Conservation (phyloP, 2,329 filamentous ascomycete genomes). For the Hymenotorrendiella dingleyae region DNA sequence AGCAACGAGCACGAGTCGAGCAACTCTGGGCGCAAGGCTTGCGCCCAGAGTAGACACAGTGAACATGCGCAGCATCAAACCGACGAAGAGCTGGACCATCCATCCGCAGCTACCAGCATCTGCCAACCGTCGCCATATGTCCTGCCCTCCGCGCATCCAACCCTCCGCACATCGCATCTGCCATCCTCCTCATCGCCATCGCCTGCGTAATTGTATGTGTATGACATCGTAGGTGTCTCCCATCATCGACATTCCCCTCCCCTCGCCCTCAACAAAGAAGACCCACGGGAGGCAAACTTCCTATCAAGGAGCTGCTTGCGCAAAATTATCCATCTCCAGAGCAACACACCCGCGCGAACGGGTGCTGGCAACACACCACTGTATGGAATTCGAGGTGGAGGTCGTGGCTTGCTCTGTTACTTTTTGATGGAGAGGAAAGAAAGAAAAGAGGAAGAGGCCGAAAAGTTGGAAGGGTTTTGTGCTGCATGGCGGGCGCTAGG, state of each 20-base stretch:
- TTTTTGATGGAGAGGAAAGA: constrained; percentile 54
- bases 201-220: background rate
- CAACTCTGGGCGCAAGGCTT: no score
- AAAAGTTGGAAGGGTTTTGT: constrained; percentile 12
- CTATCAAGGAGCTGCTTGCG: constrained; percentile 49
- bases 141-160: no score
- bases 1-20: no score
- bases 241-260: constrained; percentile 65
- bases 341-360: constrained; percentile 46
- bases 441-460: no score
- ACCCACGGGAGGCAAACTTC: constrained; percentile 66
- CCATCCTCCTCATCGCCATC: background rate
- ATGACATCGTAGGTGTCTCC: constrained; percentile 43
- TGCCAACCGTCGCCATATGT: no score
- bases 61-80: no score
- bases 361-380: constrained; percentile 65
- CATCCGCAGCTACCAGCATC: no score
- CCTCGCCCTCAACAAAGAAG: constrained; percentile 67
- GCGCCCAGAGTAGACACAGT: no score
- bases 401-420: constrained; percentile 64
- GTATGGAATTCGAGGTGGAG: constrained; percentile 50
- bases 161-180: background rate
- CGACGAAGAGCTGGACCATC: no score
- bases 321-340: constrained; percentile 53
- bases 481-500: constrained; percentile 2